Base-by-base conservation (phyloP, 495 filamentous ascomycete species). In the Cercophora scortea region DNA sequence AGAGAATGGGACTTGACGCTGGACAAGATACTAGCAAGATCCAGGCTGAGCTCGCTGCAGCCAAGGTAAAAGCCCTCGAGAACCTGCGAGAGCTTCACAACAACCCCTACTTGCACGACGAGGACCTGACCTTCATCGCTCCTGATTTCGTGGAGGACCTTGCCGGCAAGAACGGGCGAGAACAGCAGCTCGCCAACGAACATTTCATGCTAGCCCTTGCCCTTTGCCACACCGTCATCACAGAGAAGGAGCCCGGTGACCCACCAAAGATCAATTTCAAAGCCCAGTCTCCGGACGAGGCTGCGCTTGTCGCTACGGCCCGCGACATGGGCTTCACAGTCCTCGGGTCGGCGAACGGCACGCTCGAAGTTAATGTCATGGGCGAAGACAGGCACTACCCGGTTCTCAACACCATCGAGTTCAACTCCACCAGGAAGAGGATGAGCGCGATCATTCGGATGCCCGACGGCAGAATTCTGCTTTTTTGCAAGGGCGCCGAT, bases 391-490 rank as follows among this genome's bases (percentile, higher is more conserved):
- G 76, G 51, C 82, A 88, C 42, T 99, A 88, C 62, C 84, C 82
- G 9, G 87, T 99, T 17, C 79, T 99, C 38, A 97, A 95, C 66
- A 95, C 88, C 6, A 81, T 99, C 39, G 94, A 99, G 64, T 99
- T 99, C 75, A 97, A 97, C 69, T 97, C 93, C 4, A 85, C 88
- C 8, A 78, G 94, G 59, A 99, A 99, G 68, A 83, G 94, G 51
- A 99, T 99, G 94, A 97, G 94, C 68, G 87, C 93, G 1, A 96
- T 99, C 53, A 85, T 99, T 41, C 82, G 85, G 51, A 97, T 97
- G 92, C 94, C 94, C 4, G 83, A 96, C 62, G 90, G 90, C 38
- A 84, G 79, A 54, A 96, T 99, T 47, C 76, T 91, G 32, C 80
- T 99, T 1, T 95, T 94, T 66, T 99, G 94, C 75, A 99, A 99